Percentiles rank a stretch among this genome's conserved stretches.
Evolutionary conservation across 805 yeast genomes (phyloP).

Genomic region (Kodamaea nitidulidarum): DNA sequence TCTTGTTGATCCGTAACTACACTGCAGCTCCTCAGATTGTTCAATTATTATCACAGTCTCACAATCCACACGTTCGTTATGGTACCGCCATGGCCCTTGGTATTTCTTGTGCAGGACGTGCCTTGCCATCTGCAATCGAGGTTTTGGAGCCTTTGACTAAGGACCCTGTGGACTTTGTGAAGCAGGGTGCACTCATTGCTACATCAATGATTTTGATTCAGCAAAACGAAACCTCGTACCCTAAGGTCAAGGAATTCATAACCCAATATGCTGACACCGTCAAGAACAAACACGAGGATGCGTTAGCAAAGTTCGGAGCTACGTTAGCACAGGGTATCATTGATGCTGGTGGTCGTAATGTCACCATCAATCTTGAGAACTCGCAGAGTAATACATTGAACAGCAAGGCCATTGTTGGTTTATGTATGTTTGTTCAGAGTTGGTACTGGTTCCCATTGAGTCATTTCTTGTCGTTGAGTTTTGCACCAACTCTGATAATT

Average conservation of each 20-base stretch:
- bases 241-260: conserved; percentile 74
- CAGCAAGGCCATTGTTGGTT: conserved; percentile 86
- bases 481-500: conserved; percentile 85
- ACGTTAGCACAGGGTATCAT: conserved; percentile 95
- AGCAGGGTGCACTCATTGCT: conserved; percentile 96
- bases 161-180: conserved; percentile 94
- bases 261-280: conserved; percentile 73
- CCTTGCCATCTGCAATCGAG: conserved; percentile 81
- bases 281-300: conserved; percentile 88
- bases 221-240: conserved; percentile 77
- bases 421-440: conserved; percentile 83
- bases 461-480: conserved; percentile 87
- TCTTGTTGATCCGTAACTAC: conserved; percentile 83
- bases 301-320: conserved; percentile 96
- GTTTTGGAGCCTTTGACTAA: conserved; percentile 88
- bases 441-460: conserved; percentile 99
- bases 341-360: conserved; percentile 98
- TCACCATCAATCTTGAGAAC: conserved; percentile 88
- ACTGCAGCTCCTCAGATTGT: conserved; percentile 94
- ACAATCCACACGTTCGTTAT: conserved; percentile 96
- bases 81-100: conserved; percentile 98
- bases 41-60: conserved; percentile 86
- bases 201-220: conserved; percentile 84
- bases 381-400: conserved; percentile 85
- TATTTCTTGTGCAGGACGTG: conserved; percentile 95